A percentile compares a stretch with the other conserved stretches of the same genome.
phyloP scores from a whole-genome alignment of 164 flowering plant species.

The Dillenia turbinata region DNA sequence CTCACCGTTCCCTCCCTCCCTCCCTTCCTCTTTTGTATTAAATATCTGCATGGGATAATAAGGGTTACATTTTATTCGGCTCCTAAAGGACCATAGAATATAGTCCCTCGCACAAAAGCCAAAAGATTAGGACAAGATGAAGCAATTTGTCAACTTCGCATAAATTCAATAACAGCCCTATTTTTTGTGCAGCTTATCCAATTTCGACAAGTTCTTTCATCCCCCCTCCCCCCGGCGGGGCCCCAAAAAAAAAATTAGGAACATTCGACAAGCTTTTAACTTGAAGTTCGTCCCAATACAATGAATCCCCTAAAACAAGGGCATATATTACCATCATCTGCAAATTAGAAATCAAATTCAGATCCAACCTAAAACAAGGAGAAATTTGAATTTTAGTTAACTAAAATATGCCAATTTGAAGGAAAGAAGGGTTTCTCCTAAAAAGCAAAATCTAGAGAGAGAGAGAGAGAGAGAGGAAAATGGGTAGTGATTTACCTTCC shows the following conservation, averaged over 20 bases:
- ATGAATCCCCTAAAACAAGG: neutral
- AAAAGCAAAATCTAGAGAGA: neutral
- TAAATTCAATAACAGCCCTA: no score
- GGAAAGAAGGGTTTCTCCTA: neutral
- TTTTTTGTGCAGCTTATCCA: no score
- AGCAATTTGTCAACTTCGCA: no score
- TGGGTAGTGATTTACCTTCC: conserved; percentile 55
- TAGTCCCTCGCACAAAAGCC: neutral
- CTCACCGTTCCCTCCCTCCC: conserved; percentile 27
- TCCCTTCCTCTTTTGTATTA: conserved; percentile 61
- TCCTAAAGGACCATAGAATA: no score
- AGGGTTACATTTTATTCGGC: no score
- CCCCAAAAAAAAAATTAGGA: no score
- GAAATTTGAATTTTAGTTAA: neutral
- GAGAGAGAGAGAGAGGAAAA: neutral
- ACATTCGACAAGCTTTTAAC: no score
- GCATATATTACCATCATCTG: neutral
- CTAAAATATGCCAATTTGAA: neutral
- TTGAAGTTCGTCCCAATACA: no score
- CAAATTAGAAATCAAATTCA: neutral
- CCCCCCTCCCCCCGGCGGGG: no score
- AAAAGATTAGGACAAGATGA: neutral
- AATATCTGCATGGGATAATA: conserved; percentile 58
- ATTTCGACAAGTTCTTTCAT: no score
- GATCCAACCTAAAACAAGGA: neutral